Percentiles rank a stretch among this genome's conserved stretches.
Conservation (phyloP, 2,329 filamentous ascomycete species). For the Epichloe glyceriae region DNA sequence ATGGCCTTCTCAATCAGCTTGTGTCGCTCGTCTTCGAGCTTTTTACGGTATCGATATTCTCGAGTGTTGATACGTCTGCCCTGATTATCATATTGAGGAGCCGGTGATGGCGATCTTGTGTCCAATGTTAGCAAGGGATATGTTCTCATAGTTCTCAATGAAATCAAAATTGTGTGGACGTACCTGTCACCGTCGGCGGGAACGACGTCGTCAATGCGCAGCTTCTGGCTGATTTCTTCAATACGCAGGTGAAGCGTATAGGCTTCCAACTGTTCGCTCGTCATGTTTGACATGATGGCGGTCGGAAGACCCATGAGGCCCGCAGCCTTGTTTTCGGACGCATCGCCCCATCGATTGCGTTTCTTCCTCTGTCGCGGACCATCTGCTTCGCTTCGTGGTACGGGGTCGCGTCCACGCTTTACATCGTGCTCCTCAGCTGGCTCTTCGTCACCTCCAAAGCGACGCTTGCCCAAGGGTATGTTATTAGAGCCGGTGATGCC, state of each 20-base stretch:
- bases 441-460: slow-evolving; percentile 57
- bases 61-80: slow-evolving; percentile 98
- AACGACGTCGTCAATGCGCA: slow-evolving; percentile 97
- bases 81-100: slow-evolving; percentile 98
- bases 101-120: slow-evolving; percentile 84
- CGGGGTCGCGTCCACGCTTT: slow-evolving; percentile 89
- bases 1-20: slow-evolving; percentile 98
- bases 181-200: slow-evolving; percentile 93
- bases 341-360: slow-evolving; percentile 96
- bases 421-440: slow-evolving; percentile 34
- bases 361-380: slow-evolving; percentile 88
- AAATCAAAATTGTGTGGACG: slow-evolving; percentile 18
- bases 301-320: slow-evolving; percentile 96
- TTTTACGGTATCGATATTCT: slow-evolving; percentile 96
- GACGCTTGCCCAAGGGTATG: slow-evolving; percentile 80
- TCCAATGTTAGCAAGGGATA: slow-evolving; percentile 4
- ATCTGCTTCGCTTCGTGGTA: slow-evolving; percentile 57
- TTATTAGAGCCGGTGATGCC: slow-evolving; percentile 98
- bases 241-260: slow-evolving; percentile 95
- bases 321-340: slow-evolving; percentile 94
- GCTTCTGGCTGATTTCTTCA: slow-evolving; percentile 98
- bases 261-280: slow-evolving; percentile 91
- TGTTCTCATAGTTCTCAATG: background rate
- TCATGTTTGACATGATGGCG: slow-evolving; percentile 95
- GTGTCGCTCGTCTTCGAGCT: slow-evolving; percentile 95